phyloP scores from a whole-genome alignment of 192 early-diverging fungal genomes.

The Pilaira anomala region DNA sequence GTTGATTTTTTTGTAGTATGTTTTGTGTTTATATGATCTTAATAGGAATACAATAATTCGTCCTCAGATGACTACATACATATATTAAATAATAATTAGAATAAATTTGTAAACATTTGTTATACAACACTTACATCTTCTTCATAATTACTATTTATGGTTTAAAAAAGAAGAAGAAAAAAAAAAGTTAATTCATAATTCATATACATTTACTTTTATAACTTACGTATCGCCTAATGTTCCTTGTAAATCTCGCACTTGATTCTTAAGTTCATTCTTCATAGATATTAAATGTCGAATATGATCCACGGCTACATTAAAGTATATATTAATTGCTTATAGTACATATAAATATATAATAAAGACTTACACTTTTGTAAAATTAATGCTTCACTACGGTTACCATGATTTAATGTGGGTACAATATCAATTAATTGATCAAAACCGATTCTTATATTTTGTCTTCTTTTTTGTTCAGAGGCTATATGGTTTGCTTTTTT shows the following conservation, averaged over 20 bases:
- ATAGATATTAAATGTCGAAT: conserved; percentile 63
- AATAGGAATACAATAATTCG: neutral
- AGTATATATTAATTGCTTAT: neutral
- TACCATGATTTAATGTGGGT: conserved; percentile 60
- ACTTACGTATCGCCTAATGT: conserved; percentile 46
- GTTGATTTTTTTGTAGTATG: no score
- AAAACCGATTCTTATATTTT: conserved; percentile 73
- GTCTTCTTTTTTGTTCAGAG: conserved; percentile 74
- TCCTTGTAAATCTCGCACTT: conserved; percentile 43
- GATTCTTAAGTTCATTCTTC: conserved; percentile 49
- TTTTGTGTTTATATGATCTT: neutral
- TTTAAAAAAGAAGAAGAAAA: neutral
- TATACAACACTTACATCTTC: conserved; percentile 16
- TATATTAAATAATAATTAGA: neutral
- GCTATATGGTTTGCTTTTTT: conserved; percentile 80
- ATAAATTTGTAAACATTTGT: no score
- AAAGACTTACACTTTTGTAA: conserved; percentile 47
- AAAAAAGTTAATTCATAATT: neutral
- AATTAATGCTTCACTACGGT: conserved; percentile 64
- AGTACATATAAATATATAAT: conserved; percentile 5
- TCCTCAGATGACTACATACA: neutral
- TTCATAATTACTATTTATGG: conserved; percentile 6
- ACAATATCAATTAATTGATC: conserved; percentile 70
- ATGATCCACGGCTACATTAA: conserved; percentile 62
- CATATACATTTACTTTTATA: neutral